phyloP scores from a whole-genome alignment of 108 stramenopile species.

The Nitzschia palea region DNA sequence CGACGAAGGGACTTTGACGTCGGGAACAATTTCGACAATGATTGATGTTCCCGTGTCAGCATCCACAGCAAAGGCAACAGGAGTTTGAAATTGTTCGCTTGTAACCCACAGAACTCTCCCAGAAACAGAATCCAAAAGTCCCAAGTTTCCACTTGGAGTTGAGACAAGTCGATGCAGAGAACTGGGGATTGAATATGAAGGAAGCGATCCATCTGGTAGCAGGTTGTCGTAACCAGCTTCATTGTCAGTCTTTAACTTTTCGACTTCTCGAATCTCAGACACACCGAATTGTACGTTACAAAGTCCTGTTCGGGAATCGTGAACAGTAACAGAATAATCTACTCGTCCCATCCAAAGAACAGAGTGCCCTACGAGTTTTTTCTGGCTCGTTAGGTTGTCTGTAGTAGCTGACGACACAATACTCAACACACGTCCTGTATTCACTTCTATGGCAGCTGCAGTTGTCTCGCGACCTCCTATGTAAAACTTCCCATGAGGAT shows the following conservation, averaged over 20 bases:
- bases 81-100: conserved; percentile 59
- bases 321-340: conserved; percentile 71
- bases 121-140: conserved; percentile 44
- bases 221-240: not conserved
- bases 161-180: conserved; percentile 42
- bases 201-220: not conserved
- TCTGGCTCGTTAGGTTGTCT: no score
- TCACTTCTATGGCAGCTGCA: conserved; percentile 67
- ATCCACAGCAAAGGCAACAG: conserved; percentile 76
- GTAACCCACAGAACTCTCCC: conserved; percentile 66
- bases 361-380: conserved; percentile 34
- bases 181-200: not conserved
- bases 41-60: conserved; percentile 50
- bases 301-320: conserved; percentile 68
- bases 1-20: conserved; percentile 52
- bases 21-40: conserved; percentile 71
- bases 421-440: conserved; percentile 74
- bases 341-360: conserved; percentile 88
- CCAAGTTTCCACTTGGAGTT: conserved; percentile 76
- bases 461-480: conserved; percentile 63
- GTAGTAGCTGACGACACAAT: conserved; percentile 38
- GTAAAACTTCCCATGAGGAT: conserved; percentile 70
- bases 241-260: conserved; percentile 48
- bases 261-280: conserved; percentile 63
- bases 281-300: conserved; percentile 72